phyloP scores from a whole-genome alignment of 1,284 basidiomycete genomes.

The Omphalotus olearius region DNA sequence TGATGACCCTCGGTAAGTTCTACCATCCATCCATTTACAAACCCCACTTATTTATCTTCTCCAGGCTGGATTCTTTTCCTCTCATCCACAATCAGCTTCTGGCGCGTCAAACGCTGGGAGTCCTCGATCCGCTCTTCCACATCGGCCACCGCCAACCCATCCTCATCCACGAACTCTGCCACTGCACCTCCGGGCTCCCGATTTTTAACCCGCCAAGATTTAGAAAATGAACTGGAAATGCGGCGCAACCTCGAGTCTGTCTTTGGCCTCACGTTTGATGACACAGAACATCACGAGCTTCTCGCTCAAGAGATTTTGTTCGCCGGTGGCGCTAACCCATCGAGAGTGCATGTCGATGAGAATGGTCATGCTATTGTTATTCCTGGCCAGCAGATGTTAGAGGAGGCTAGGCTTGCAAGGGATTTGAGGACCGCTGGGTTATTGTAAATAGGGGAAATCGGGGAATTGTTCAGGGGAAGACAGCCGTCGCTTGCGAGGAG shows the following conservation, averaged over 20 bases:
- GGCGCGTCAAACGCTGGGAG: slow-evolving; percentile 83
- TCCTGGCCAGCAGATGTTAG: slow-evolving; percentile 27
- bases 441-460: slow-evolving; percentile 25
- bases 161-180: neutral
- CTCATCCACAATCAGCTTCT: slow-evolving; percentile 76
- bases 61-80: slow-evolving; percentile 87
- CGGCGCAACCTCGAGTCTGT: slow-evolving; percentile 44
- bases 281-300: slow-evolving; percentile 20
- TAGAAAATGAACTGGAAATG: slow-evolving; percentile 41
- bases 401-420: slow-evolving; percentile 44
- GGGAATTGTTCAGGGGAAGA: neutral
- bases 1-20: slow-evolving; percentile 78
- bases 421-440: slow-evolving; percentile 54
- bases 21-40: slow-evolving; percentile 5
- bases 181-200: neutral
- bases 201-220: slow-evolving; percentile 34
- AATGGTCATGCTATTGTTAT: slow-evolving; percentile 24
- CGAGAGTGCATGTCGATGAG: slow-evolving; percentile 17
- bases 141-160: slow-evolving; percentile 19
- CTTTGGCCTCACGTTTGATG: slow-evolving; percentile 37
- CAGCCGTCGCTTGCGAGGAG: neutral
- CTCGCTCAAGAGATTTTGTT: neutral
- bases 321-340: neutral
- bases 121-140: slow-evolving; percentile 49
- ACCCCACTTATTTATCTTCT: slow-evolving; percentile 7